A percentile compares a stretch with the other conserved stretches of the same genome.
These are phyloP conservation scores for Citrullus mucosospermus DNA, from an alignment of 306 rosid genomes.

Conservation along the genomic window DNA sequence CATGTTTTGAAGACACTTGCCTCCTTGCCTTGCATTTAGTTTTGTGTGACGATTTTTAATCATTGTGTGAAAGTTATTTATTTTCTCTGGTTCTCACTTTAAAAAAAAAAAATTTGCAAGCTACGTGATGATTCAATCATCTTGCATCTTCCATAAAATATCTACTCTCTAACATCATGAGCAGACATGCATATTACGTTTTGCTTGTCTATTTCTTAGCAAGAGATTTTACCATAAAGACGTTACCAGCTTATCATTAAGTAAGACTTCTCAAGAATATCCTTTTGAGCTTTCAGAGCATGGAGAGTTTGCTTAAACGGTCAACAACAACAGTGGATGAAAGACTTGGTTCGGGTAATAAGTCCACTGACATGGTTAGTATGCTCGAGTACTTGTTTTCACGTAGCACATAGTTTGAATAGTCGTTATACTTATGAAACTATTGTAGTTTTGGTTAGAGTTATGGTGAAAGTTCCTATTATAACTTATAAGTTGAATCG, in stretches of 20 bases:
- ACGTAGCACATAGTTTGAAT: not conserved
- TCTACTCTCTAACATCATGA: not conserved
- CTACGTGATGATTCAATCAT: not conserved
- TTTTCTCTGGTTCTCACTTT: not conserved
- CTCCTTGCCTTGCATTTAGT: not conserved
- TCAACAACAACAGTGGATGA: slow-evolving; percentile 20
- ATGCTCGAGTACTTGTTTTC: slow-evolving; percentile 8
- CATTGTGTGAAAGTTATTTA: not conserved
- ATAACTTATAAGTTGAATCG: not conserved
- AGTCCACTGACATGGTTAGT: slow-evolving; percentile 44
- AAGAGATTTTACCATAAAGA: not conserved
- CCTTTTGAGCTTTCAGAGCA: slow-evolving; percentile 41
- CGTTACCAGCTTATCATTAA: too few species aligned
- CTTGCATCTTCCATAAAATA: not conserved
- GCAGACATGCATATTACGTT: not conserved
- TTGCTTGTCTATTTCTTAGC: not conserved
- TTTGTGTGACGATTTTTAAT: not conserved
- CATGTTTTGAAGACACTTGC: not conserved
- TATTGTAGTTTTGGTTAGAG: not conserved
- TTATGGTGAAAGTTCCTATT: not conserved
- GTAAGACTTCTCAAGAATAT: not conserved
- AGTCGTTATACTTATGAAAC: not conserved
- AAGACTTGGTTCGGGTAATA: slow-evolving; percentile 18
- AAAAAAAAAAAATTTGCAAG: not conserved
- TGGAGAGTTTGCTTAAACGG: slow-evolving; percentile 37